A percentile compares a stretch with the other conserved stretches of the same genome.
These are phyloP conservation scores for Hawksworthiomyces lignivorus DNA, from an alignment of 2,329 filamentous ascomycete species.

Conservation along the genomic window DNA sequence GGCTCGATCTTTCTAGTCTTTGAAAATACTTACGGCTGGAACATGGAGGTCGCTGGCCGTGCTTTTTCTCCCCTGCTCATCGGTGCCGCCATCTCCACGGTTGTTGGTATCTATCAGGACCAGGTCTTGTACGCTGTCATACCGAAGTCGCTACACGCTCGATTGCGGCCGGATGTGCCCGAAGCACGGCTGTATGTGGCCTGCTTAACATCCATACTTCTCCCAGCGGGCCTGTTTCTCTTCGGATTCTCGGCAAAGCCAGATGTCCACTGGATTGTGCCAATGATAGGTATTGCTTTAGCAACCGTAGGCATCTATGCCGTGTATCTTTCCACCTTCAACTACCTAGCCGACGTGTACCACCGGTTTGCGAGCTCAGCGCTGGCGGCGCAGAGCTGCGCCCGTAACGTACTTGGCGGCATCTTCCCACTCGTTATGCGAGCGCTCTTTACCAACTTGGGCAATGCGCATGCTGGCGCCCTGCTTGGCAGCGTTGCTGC, in stretches of 20 bases:
- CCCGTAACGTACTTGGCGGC: constrained; percentile 75
- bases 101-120: constrained; percentile 66
- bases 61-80: constrained; percentile 68
- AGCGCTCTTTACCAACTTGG: constrained; percentile 65
- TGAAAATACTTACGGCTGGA: constrained; percentile 57
- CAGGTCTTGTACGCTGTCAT: constrained; percentile 43
- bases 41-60: constrained; percentile 56
- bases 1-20: constrained; percentile 75
- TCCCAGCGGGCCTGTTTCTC: constrained; percentile 75
- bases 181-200: constrained; percentile 79
- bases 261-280: constrained; percentile 63
- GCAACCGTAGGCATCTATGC: constrained; percentile 81
- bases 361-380: constrained; percentile 78
- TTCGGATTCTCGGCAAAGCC: constrained; percentile 64
- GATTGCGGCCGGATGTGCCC: constrained; percentile 48
- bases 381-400: constrained; percentile 78
- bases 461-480: constrained; percentile 62
- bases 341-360: constrained; percentile 86
- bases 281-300: constrained; percentile 60
- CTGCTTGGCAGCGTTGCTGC: constrained; percentile 66
- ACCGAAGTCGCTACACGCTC: constrained; percentile 33
- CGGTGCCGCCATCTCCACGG: constrained; percentile 57
- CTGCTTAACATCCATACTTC: constrained; percentile 64
- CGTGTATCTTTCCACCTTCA: constrained; percentile 83
- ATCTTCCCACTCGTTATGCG: constrained; percentile 71